Evolutionary conservation across 306 rosid genomes (phyloP).

Genomic region (Coriaria nepalensis): DNA sequence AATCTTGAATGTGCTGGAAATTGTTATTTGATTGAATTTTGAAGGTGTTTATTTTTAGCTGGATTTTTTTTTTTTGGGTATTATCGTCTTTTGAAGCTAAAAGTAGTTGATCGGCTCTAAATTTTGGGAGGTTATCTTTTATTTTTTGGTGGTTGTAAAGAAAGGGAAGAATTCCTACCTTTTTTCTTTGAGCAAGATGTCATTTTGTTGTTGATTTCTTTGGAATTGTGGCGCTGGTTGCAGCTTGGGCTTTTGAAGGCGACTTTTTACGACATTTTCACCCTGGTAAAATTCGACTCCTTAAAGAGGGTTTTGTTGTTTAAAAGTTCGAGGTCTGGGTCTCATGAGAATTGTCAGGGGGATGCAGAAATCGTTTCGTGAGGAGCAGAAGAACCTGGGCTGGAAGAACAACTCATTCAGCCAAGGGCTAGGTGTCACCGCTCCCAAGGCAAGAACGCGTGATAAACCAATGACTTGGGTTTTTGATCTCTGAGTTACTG

Average conservation of each 20-base stretch:
- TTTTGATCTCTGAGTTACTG: constrained; percentile 20
- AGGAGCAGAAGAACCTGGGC: constrained; percentile 46
- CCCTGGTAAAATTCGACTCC: constrained; percentile 46
- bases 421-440: constrained; percentile 79
- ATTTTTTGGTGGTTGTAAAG: too few relatives aligned
- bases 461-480: constrained; percentile 37
- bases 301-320: constrained; percentile 65
- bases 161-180: neutral
- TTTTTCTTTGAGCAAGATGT: neutral
- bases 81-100: too few relatives aligned
- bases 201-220: constrained; percentile 18
- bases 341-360: constrained; percentile 99
- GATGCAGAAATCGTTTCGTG: constrained; percentile 93
- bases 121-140: neutral
- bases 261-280: constrained; percentile 15
- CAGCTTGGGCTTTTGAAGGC: constrained; percentile 38
- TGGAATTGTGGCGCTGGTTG: constrained; percentile 28
- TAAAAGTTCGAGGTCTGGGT: constrained; percentile 70
- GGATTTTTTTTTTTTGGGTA: too few relatives aligned
- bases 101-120: too few relatives aligned
- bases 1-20: too few relatives aligned
- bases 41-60: too few relatives aligned
- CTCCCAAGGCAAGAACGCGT: constrained; percentile 87
- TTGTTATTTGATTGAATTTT: too few relatives aligned
- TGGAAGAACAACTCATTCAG: constrained; percentile 44